Evolutionary conservation across 306 rosid species (phyloP), one percentile per base, ranked within the genome.

Genomic region (Ormosia semicastrata): DNA sequence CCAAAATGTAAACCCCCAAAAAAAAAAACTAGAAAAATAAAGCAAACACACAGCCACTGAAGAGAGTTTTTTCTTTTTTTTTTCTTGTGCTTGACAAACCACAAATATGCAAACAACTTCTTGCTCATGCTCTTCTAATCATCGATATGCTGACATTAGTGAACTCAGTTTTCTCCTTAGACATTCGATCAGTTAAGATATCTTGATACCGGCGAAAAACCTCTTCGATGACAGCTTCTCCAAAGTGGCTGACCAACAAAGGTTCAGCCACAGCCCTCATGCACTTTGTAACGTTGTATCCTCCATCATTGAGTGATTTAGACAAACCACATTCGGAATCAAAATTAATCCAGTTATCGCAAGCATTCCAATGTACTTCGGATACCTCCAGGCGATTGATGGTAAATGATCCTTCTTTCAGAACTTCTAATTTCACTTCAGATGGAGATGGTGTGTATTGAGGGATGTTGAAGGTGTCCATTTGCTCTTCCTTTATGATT

Each of bases 381-480:
- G 81, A 65, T 56, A 73, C 83, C 39, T 88, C 76, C 0, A 78
- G 2, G 7, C 24, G n/a, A 15, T 72, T 75, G 44, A 85, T 67
- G 66, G n/a, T 72, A 77, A 90, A 88, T 7, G 90, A 88, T 5
- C 90, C 90, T 78, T 85, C 90, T 63, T 86, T 90, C 1, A 30
- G 1, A 40, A 90, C 80, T 81, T 86, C 89, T 13, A 4, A n/a
- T 86, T 71, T 65, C 54, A 90, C 83, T 69, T 90, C 92, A 6
- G 81, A 67, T 9, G 86, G 80, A 0, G 88, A 88, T 39, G 94
- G 94, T 3, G 89, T 78, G 64, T 90, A 90, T 3, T 81, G 85
- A 70, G 87, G 92, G 67, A 90, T 85, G 79, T 90, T 90, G 83
- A 90, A 90, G 8, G 71, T 70, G n/a, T 88, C 63, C 79, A 90